Conservation (phyloP, 495 filamentous ascomycete species). For the Chaetomium cochliodes region DNA sequence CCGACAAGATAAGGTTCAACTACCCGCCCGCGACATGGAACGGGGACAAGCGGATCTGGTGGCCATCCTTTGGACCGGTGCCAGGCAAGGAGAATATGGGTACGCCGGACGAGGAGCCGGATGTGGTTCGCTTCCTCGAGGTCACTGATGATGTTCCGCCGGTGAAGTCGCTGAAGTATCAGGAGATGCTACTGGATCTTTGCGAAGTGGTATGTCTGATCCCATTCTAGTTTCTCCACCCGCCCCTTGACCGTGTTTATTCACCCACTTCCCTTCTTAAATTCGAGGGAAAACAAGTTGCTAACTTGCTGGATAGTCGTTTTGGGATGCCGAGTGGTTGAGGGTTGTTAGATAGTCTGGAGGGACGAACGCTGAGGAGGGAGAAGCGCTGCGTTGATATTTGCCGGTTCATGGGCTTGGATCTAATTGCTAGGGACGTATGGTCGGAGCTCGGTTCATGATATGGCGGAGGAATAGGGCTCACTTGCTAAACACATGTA, state of each 20-base stretch:
- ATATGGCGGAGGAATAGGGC: no score
- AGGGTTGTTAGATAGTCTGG: not conserved
- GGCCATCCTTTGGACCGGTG: not conserved
- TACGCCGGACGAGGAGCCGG: not conserved
- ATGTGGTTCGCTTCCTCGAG: not conserved
- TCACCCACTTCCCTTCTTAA: not conserved
- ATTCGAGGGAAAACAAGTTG: not conserved
- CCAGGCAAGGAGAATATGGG: not conserved
- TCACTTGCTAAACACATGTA: no score
- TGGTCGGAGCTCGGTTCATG: not conserved
- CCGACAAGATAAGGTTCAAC: not conserved
- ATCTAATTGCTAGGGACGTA: not conserved
- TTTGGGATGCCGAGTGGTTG: slow-evolving; percentile 16
- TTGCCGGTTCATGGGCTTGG: not conserved
- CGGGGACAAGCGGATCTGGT: not conserved
- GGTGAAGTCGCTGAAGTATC: not conserved
- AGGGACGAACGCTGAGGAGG: no score
- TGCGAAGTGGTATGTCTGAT: slow-evolving; percentile 2
- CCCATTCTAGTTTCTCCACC: no score
- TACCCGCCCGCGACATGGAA: not conserved
- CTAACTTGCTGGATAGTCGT: not conserved
- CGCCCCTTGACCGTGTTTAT: not conserved
- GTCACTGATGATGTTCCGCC: not conserved
- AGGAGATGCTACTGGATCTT: slow-evolving; percentile 8
- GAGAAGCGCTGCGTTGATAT: no score